Conservation (phyloP, 2,329 filamentous ascomycete genomes). For the Grosmannia huntii region DNA sequence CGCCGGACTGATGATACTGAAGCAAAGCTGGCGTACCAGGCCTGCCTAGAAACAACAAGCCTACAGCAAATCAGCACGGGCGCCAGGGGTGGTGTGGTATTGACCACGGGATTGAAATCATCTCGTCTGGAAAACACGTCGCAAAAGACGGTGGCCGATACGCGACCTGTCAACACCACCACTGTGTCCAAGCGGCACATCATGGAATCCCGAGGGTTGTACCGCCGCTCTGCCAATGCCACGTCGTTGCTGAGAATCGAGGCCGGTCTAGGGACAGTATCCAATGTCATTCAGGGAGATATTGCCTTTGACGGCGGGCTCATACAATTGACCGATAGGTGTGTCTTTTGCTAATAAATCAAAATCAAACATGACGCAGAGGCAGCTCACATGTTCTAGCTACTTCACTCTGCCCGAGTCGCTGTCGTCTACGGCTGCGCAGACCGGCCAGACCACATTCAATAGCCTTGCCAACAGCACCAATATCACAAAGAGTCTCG, state of each 20-base stretch:
- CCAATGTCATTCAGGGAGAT: constrained; percentile 15
- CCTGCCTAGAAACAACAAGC: too few relatives aligned
- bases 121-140: not conserved
- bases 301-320: constrained; percentile 15
- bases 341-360: not conserved
- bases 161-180: constrained; percentile 7
- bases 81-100: not conserved
- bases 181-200: not conserved
- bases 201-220: not conserved
- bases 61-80: not conserved
- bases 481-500: constrained; percentile 9
- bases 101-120: not conserved
- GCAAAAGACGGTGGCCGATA: constrained; percentile 5
- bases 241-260: constrained; percentile 9
- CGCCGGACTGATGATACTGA: not conserved
- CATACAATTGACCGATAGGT: constrained; percentile 16
- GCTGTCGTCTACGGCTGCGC: constrained; percentile 8
- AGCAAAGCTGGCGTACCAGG: not conserved
- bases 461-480: constrained; percentile 6
- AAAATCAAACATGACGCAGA: not conserved
- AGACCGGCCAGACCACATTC: constrained; percentile 11
- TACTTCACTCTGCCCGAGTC: constrained; percentile 12
- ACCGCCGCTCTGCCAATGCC: not conserved
- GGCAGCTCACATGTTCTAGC: not conserved
- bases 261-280: constrained; percentile 15